Conservation (phyloP, 192 early-diverging fungal species). For the Backusella luteola region DNA sequence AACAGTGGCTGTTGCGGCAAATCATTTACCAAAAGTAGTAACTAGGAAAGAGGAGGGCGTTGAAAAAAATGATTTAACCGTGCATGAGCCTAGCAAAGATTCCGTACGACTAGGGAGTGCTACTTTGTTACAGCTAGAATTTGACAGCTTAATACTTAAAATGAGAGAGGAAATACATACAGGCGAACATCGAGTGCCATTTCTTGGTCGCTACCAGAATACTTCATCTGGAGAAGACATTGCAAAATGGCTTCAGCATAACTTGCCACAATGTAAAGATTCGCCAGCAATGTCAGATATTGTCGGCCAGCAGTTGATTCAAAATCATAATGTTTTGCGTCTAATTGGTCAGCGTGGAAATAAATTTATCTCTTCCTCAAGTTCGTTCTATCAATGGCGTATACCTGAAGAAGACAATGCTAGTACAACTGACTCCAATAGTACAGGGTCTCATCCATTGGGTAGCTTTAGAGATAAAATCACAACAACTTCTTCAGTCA, state of each 20-base stretch:
- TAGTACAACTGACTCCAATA: conserved; percentile 22
- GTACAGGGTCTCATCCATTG: neutral
- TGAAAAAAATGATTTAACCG: neutral
- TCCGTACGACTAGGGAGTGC: conserved; percentile 6
- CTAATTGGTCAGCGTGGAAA: conserved; percentile 68
- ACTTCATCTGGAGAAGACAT: conserved; percentile 67
- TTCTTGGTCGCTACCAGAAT: conserved; percentile 61
- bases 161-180: conserved; percentile 61
- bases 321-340: conserved; percentile 55
- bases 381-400: conserved; percentile 74
- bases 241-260: conserved; percentile 68
- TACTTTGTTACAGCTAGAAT: conserved; percentile 14
- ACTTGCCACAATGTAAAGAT: conserved; percentile 58
- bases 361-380: conserved; percentile 60
- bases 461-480: conserved; percentile 29
- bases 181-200: conserved; percentile 64
- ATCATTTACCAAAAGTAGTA: neutral
- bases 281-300: conserved; percentile 58
- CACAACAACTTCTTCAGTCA: neutral
- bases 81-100: neutral
- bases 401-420: conserved; percentile 42
- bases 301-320: conserved; percentile 69
- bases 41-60: neutral
- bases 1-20: neutral
- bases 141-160: conserved; percentile 32